These are phyloP conservation scores for Nitzschia inconspicua DNA, from an alignment of 108 stramenopile genomes.

Conservation along the genomic window DNA sequence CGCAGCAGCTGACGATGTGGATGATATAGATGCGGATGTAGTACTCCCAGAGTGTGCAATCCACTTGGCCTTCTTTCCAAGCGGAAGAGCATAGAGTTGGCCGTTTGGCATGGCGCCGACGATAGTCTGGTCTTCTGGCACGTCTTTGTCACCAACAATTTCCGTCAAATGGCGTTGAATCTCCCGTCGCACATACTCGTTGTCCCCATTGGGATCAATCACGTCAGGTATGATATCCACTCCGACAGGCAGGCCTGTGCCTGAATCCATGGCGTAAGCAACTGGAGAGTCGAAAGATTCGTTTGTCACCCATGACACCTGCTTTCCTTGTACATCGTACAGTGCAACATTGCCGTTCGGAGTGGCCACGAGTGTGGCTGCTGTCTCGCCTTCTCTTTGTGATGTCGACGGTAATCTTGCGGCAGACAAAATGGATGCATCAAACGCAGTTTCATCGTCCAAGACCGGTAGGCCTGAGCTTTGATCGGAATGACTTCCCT, in stretches of 20 bases:
- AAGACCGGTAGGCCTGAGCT: not conserved
- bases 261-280: constrained; percentile 68
- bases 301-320: constrained; percentile 63
- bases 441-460: not conserved
- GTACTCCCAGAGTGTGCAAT: constrained; percentile 13
- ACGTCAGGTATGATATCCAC: constrained; percentile 80
- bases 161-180: constrained; percentile 37
- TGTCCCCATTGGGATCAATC: constrained; percentile 31
- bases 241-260: constrained; percentile 41
- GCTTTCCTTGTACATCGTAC: constrained; percentile 30
- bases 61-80: constrained; percentile 35
- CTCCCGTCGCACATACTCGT: constrained; percentile 42
- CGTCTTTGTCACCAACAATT: not conserved
- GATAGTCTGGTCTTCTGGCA: constrained; percentile 37
- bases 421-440: constrained; percentile 2
- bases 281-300: constrained; percentile 67
- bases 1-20: constrained; percentile 10
- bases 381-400: constrained; percentile 1
- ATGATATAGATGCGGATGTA: constrained; percentile 28
- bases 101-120: constrained; percentile 66
- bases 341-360: constrained; percentile 72
- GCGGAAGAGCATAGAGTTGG: constrained; percentile 73
- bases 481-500: not conserved
- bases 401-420: not conserved
- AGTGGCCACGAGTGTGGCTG: constrained; percentile 59